A percentile compares a stretch with the other conserved stretches of the same genome.
phyloP scores from a whole-genome alignment of 768 basidiomycete genomes.

The Rhizopogon vinicolor region DNA sequence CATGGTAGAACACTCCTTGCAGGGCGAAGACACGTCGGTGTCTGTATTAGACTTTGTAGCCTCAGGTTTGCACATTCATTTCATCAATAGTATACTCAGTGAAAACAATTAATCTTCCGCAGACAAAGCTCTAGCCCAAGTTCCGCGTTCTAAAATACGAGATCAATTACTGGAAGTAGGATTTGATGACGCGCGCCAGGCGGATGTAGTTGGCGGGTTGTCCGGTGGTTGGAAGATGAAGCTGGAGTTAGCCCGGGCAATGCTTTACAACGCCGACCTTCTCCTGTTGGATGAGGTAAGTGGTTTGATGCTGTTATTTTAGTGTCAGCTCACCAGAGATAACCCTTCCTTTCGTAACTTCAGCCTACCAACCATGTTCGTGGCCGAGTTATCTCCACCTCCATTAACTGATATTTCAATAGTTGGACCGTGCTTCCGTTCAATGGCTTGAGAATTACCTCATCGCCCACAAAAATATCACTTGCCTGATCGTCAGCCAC shows the following conservation, averaged over 20 bases:
- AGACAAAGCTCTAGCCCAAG: conserved; percentile 66
- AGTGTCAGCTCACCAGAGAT: neutral
- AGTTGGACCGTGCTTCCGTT: conserved; percentile 84
- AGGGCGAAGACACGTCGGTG: conserved; percentile 85
- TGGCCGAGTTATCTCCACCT: conserved; percentile 17
- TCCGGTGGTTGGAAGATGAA: conserved; percentile 99
- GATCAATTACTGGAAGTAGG: conserved; percentile 84
- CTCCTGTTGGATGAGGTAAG: conserved; percentile 79
- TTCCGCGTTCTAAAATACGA: conserved; percentile 68
- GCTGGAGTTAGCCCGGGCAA: conserved; percentile 90
- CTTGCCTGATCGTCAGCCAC: conserved; percentile 92
- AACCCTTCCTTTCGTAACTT: conserved; percentile 15
- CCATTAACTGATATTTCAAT: conserved; percentile 12
- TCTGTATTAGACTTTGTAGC: conserved; percentile 89
- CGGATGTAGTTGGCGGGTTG: conserved; percentile 80
- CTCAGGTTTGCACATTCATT: conserved; percentile 46
- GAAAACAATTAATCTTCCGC: conserved; percentile 4
- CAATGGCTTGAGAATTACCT: conserved; percentile 91
- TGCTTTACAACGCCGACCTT: conserved; percentile 92
- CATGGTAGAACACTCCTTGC: conserved; percentile 97
- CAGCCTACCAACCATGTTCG: conserved; percentile 90
- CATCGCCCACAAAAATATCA: conserved; percentile 73
- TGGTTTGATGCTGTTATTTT: neutral
- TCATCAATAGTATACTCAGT: conserved; percentile 2
- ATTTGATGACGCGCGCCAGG: conserved; percentile 83